These are phyloP conservation scores for Phragmites australis DNA, from an alignment of 176 grass and related monocot genomes.

Conservation along the genomic window DNA sequence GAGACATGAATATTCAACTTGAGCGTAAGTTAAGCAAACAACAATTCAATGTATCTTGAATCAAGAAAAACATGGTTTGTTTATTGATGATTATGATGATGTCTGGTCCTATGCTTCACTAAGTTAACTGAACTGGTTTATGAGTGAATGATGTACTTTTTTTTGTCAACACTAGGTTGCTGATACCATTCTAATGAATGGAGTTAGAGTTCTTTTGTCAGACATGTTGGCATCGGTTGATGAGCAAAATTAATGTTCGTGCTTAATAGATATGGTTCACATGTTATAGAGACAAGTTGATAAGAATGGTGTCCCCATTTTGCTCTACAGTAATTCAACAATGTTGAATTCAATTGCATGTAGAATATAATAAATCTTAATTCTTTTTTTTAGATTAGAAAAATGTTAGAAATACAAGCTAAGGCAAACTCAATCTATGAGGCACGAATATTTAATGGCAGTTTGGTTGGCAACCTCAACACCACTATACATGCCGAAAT, in stretches of 20 bases:
- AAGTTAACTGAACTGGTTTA: not conserved
- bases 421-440: not conserved
- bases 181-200: not conserved
- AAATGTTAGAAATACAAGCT: not conserved
- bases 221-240: not conserved
- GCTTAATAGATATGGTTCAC: not conserved
- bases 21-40: not conserved
- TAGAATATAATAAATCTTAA: not conserved
- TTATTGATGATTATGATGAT: not conserved
- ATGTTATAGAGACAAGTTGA: not conserved
- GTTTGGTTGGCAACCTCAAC: not conserved
- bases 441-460: not conserved
- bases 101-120: not conserved
- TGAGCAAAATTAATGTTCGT: not conserved
- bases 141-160: too few species aligned
- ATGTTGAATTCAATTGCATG: not conserved
- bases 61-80: not conserved
- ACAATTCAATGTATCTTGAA: constrained; percentile 12
- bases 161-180: not conserved
- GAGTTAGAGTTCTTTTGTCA: not conserved
- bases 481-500: not conserved
- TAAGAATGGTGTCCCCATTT: not conserved
- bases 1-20: not conserved
- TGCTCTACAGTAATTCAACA: not conserved
- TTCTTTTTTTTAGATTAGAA: not conserved